Conservation (phyloP, 1,284 basidiomycete species). For the Austroboletus novae-zelandiae region DNA sequence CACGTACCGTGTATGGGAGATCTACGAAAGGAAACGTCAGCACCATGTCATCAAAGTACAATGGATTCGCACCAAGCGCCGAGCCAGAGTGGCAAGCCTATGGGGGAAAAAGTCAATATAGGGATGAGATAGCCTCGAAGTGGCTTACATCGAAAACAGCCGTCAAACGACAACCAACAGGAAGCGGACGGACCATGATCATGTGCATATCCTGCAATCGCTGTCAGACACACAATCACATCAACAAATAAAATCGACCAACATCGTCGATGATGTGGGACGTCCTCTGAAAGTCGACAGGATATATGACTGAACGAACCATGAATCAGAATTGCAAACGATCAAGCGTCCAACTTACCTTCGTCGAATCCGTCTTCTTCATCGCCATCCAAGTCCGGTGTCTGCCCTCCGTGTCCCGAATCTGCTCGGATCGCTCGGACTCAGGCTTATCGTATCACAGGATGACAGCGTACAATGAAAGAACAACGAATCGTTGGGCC, state of each 20-base stretch:
- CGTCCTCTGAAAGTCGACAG: conserved; percentile 68
- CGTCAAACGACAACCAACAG: conserved; percentile 82
- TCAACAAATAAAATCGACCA: conserved; percentile 28
- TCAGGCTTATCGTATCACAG: too few relatives aligned
- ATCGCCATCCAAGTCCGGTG: conserved; percentile 47
- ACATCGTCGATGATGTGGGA: conserved; percentile 87
- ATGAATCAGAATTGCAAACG: neutral
- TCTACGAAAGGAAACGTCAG: conserved; percentile 35
- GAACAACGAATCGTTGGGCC: conserved; percentile 85
- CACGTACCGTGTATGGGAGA: conserved; percentile 54
- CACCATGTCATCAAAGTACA: neutral
- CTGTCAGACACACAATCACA: conserved; percentile 4
- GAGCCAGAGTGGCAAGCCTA: conserved; percentile 70
- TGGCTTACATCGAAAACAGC: conserved; percentile 79
- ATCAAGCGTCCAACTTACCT: conserved; percentile 17
- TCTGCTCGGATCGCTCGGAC: conserved; percentile 18
- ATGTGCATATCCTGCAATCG: conserved; percentile 58
- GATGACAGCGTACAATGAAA: conserved; percentile 72
- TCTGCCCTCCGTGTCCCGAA: conserved; percentile 60
- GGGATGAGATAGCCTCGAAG: neutral
- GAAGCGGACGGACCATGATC: conserved; percentile 73
- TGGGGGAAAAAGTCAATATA: neutral
- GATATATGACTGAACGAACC: conserved; percentile 70
- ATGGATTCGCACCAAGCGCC: conserved; percentile 47
- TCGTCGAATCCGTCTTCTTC: conserved; percentile 37